Percentiles rank a stretch among this genome's conserved stretches.
Evolutionary conservation across 331 rosid genomes (phyloP).

Genomic region (Arachis monticola): DNA sequence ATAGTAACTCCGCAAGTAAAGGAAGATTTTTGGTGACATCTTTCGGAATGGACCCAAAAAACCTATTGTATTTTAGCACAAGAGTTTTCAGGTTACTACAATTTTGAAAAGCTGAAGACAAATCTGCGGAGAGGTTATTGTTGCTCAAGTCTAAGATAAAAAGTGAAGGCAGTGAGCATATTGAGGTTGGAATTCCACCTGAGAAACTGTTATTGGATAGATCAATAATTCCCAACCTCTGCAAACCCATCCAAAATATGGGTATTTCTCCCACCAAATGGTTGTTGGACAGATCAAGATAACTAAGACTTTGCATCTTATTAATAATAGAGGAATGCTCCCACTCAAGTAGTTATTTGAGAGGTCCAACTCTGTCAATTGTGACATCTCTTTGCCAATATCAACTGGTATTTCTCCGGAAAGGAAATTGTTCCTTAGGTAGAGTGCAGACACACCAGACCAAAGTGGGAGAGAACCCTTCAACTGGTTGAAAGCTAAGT

Average conservation of each 20-base stretch:
- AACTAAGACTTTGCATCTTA: not conserved
- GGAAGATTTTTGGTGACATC: constrained; percentile 19
- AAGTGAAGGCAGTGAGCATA: constrained; percentile 29
- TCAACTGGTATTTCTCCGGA: constrained; percentile 8
- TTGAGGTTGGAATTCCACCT: constrained; percentile 35
- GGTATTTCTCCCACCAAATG: constrained; percentile 12
- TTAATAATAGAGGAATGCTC: constrained; percentile 25
- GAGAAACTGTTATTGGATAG: constrained; percentile 22
- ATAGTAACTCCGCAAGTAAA: not conserved
- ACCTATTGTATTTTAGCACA: not conserved
- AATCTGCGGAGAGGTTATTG: constrained; percentile 8
- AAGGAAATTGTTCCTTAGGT: constrained; percentile 31
- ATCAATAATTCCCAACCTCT: not conserved
- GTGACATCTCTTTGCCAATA: constrained; percentile 21
- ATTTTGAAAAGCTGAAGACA: constrained; percentile 13
- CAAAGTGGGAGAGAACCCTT: constrained; percentile 30
- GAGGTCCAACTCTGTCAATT: not conserved
- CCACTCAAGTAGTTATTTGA: constrained; percentile 32
- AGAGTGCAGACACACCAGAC: not conserved
- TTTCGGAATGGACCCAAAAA: constrained; percentile 29
- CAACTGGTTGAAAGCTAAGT: constrained; percentile 19
- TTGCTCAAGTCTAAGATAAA: constrained; percentile 24
- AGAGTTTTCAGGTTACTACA: not conserved
- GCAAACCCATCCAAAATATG: constrained; percentile 23
- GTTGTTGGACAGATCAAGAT: constrained; percentile 32